These are phyloP conservation scores for Myxozyma neotropica DNA, from an alignment of 805 yeast genomes.

Conservation along the genomic window DNA sequence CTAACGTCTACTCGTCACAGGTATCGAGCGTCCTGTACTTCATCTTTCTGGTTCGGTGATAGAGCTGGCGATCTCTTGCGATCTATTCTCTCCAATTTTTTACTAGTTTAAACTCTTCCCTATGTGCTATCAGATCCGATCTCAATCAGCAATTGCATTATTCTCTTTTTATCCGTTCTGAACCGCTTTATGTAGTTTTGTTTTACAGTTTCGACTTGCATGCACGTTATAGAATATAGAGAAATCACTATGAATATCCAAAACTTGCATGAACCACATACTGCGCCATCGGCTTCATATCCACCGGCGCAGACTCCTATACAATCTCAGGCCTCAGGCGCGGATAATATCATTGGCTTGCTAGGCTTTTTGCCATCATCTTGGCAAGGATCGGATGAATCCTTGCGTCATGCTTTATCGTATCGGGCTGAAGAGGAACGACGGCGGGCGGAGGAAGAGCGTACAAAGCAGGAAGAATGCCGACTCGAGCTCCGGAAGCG, in stretches of 20 bases:
- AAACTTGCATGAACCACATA: conserved; percentile 12
- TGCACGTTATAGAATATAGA: not conserved
- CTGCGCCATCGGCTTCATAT: conserved; percentile 2
- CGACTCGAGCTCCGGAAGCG: conserved; percentile 59
- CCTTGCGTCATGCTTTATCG: conserved; percentile 32
- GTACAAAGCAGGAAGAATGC: conserved; percentile 72
- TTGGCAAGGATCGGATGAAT: conserved; percentile 34
- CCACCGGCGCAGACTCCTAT: conserved; percentile 10
- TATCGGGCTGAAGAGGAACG: conserved; percentile 35
- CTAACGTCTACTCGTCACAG: no score
- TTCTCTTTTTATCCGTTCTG: not conserved
- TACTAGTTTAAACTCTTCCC: not conserved
- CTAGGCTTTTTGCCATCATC: conserved; percentile 26
- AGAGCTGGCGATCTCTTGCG: not conserved
- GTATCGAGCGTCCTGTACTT: no score
- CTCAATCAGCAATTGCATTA: conserved; percentile 2
- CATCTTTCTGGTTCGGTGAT: no score
- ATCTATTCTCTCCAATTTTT: not conserved
- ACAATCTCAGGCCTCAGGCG: not conserved
- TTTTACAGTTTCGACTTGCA: not conserved
- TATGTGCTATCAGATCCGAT: conserved; percentile 7
- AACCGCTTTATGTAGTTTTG: not conserved
- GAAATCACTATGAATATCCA: conserved; percentile 11
- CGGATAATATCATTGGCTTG: conserved; percentile 11
- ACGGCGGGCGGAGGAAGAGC: conserved; percentile 62